phyloP scores from a whole-genome alignment of 2,329 filamentous ascomycete species.

The Lasiodiplodia gonubiensis region DNA sequence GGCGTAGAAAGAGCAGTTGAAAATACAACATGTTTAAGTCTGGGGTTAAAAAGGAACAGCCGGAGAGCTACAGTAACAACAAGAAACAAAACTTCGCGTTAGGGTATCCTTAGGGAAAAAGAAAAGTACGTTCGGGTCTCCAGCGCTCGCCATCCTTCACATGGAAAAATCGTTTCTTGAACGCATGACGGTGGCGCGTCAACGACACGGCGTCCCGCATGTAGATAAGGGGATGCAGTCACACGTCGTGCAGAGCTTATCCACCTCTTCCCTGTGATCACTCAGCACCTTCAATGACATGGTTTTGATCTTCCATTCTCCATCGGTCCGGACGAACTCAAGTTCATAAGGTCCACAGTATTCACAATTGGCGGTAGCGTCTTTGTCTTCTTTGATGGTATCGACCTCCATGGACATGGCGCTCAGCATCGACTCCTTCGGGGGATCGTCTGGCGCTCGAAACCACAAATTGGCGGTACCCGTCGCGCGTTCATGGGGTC shows the following conservation, averaged over 20 bases:
- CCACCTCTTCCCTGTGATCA: slow-evolving; percentile 9
- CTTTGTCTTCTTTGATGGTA: neutral
- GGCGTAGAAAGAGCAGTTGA: neutral
- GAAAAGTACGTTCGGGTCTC: neutral
- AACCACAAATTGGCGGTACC: slow-evolving; percentile 12
- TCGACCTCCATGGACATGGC: neutral
- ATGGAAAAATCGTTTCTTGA: neutral
- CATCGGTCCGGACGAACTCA: neutral
- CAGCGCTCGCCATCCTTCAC: neutral
- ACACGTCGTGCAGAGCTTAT: neutral
- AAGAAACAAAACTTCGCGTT: neutral
- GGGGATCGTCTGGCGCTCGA: neutral
- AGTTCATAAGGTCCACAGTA: slow-evolving; percentile 3
- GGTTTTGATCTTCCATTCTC: slow-evolving; percentile 12
- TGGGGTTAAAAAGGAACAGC: neutral
- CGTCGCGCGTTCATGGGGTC: neutral
- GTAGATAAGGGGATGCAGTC: slow-evolving; percentile 2
- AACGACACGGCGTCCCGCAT: slow-evolving; percentile 9
- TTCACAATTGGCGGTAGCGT: neutral
- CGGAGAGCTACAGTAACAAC: neutral
- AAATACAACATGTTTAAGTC: neutral
- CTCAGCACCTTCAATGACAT: slow-evolving; percentile 18
- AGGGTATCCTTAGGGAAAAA: slow-evolving; percentile 15
- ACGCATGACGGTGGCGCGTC: neutral
- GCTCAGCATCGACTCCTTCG: neutral